phyloP scores from a whole-genome alignment of 176 grass and related monocot genomes.

The Cenchrus fungigraminus region DNA sequence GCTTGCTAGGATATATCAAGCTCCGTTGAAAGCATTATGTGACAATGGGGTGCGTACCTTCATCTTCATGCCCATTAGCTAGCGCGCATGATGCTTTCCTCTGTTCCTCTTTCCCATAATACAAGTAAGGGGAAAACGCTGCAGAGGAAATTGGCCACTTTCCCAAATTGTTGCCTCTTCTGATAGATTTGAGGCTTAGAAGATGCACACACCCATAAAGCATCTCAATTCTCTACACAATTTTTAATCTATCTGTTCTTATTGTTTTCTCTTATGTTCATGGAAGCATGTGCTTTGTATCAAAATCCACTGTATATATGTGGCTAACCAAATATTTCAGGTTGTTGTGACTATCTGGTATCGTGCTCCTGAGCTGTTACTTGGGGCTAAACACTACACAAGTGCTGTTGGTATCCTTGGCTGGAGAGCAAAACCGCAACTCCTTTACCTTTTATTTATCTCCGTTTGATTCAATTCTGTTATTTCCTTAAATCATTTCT shows the following conservation, averaged over 20 bases:
- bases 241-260: conserved; percentile 5
- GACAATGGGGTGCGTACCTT: conserved; percentile 79
- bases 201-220: neutral
- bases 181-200: conserved; percentile 20
- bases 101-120: conserved; percentile 17
- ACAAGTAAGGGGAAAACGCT: neutral
- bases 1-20: conserved; percentile 99
- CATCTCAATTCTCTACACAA: neutral
- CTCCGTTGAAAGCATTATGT: conserved; percentile 94
- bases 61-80: conserved; percentile 12
- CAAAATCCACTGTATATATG: neutral
- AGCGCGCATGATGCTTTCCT: neutral
- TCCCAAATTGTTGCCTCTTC: conserved; percentile 1
- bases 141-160: conserved; percentile 25
- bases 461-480: conserved; percentile 15
- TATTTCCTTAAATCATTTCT: conserved; percentile 58
- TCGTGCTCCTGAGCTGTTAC: conserved; percentile 88
- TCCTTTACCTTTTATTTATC: conserved; percentile 24
- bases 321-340: conserved; percentile 50
- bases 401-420: conserved; percentile 95
- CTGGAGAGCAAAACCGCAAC: conserved; percentile 1
- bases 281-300: conserved; percentile 9
- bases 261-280: conserved; percentile 8
- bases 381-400: conserved; percentile 97
- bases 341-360: conserved; percentile 99